Base-by-base conservation (phyloP, 305 asterid species). In the Solanum hybrid region DNA sequence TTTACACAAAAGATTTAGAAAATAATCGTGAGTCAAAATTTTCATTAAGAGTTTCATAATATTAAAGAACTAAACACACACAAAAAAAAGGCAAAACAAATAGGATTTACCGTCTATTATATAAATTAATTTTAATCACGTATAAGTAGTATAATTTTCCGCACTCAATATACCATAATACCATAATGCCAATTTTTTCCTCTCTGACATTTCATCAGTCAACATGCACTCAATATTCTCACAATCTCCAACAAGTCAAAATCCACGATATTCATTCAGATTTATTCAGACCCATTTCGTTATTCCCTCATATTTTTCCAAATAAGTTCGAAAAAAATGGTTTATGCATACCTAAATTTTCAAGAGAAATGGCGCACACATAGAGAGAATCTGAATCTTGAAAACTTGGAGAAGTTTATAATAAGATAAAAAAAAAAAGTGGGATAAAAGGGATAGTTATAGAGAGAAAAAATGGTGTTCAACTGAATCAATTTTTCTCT, bases 301-400 rank as follows among this genome's bases (percentile, higher is more conserved):
- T 64, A 64, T 22, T 60, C 2, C 10, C 10, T 60, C 6, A 8
- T 60, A 60, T 8, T 22, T 64, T 64, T 22, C 5, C 72, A 22
- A 19, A 64, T 64, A 9, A 64, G 1, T 64, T 0, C 0, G 0
- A 0, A 69, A 71, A 5, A 26, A 71, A 24, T 26, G 17, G 77
- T 26, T 24, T 71, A 24, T 4, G 17, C 77, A 71, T 11, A 71
- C 77, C 77, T 71, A 24, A 71, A 71, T 26, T 71, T 26, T 24
- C 77, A 71, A 71, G 77, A 71, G 34, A 31, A 69, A 71, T 71
- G 77, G 77, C 8, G 0, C 0, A 71, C 32, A 69, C 9, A 89
- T 81, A 64, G 8, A 86, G 66, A 51, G 7, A 78, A 91, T 92
- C 91, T 90, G 92, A 88, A 89, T 51, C 34, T 75, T 75, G 79